Evolutionary conservation across 2,329 filamentous ascomycete species (phyloP).

Genomic region (Fusarium domesticum): DNA sequence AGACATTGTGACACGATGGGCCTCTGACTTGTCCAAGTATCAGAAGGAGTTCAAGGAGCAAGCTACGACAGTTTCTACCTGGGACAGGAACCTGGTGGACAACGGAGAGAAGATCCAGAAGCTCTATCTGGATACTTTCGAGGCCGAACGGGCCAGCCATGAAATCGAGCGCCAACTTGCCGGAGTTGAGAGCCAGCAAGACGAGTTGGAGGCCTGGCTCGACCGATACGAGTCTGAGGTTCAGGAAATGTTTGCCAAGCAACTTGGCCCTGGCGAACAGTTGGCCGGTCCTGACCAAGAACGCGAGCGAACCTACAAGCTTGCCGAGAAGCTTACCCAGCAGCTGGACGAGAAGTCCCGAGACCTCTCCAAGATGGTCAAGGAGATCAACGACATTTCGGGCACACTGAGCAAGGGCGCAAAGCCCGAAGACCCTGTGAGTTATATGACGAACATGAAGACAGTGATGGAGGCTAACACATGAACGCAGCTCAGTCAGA

Average conservation of each 20-base stretch:
- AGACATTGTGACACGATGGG: conserved; percentile 96
- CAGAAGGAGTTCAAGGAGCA: conserved; percentile 95
- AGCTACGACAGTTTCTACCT: conserved; percentile 79
- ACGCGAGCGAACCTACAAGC: conserved; percentile 91
- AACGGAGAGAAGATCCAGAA: conserved; percentile 95
- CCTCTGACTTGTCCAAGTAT: conserved; percentile 89
- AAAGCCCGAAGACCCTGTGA: conserved; percentile 83
- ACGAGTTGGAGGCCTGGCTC: conserved; percentile 83
- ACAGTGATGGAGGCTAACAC: conserved; percentile 26
- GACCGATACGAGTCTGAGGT: conserved; percentile 91
- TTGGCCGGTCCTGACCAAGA: conserved; percentile 90
- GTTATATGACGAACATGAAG: conserved; percentile 32
- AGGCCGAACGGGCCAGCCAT: conserved; percentile 86
- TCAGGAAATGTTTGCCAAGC: conserved; percentile 79
- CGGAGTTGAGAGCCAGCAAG: conserved; percentile 87
- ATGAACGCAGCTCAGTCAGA: conserved; percentile 72
- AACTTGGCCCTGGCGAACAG: conserved; percentile 71
- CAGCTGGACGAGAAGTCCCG: conserved; percentile 91
- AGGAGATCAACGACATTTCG: conserved; percentile 95
- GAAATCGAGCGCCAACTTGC: conserved; percentile 92
- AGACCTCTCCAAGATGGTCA: conserved; percentile 92
- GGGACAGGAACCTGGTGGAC: conserved; percentile 89
- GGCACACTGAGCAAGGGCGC: conserved; percentile 82
- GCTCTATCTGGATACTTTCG: conserved; percentile 85
- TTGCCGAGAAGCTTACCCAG: conserved; percentile 89